Conservation (phyloP, 2,329 filamentous ascomycete species). For the Ilyonectria mors-panacis region DNA sequence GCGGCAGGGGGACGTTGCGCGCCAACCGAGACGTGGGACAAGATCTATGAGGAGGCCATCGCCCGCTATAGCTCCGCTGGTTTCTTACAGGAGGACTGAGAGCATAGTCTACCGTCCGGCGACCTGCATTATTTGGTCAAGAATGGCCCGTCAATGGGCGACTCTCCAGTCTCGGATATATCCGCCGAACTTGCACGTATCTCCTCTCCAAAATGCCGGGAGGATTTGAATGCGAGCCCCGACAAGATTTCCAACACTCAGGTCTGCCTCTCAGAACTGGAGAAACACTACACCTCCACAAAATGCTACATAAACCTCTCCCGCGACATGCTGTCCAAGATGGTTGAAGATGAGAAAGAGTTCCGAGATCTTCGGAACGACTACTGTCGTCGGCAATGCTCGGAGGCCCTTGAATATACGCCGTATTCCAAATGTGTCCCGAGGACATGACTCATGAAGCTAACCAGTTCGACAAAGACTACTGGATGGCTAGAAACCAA, state of each 20-base stretch:
- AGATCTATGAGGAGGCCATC: constrained; percentile 7
- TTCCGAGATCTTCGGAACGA: not conserved
- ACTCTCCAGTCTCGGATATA: constrained; percentile 11
- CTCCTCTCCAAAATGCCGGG: not conserved
- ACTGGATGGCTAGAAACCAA: not conserved
- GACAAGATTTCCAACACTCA: not conserved
- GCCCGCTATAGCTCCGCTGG: constrained; percentile 1
- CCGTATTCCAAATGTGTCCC: not conserved
- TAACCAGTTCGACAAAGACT: constrained; percentile 1
- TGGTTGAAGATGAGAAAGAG: constrained; percentile 5
- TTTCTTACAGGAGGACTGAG: constrained; percentile 5
- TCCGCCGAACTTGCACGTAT: not conserved
- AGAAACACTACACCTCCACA: not conserved
- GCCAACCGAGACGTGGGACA: not conserved
- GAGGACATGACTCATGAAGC: not conserved
- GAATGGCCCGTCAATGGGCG: constrained; percentile 4
- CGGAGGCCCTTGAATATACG: not conserved
- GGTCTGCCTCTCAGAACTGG: not conserved
- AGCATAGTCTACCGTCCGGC: constrained; percentile 6
- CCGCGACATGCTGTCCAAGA: not conserved
- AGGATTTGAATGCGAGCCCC: not conserved
- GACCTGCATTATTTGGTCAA: constrained; percentile 11
- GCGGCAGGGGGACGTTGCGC: constrained; percentile 9
- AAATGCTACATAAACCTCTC: constrained; percentile 12
- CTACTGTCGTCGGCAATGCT: constrained; percentile 3